Base-by-base conservation (phyloP, 139 green algal species). In the Gonium pectorale region DNA sequence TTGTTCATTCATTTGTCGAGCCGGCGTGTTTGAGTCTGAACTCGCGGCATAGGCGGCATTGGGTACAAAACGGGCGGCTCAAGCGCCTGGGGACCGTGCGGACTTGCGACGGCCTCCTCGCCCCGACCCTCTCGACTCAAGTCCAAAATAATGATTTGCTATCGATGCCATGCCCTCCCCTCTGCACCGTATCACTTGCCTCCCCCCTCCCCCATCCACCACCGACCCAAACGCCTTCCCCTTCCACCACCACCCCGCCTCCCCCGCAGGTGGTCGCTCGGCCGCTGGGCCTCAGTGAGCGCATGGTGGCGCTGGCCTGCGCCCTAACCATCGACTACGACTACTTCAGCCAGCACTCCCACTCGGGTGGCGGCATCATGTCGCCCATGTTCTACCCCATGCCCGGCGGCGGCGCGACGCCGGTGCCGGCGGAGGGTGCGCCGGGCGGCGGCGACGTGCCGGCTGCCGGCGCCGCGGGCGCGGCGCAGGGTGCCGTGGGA, bases 221-320 rank as follows among this genome's bases (percentile, higher is more conserved):
- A 8, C n/a, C n/a, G n/a, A n/a, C n/a, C n/a, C n/a, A n/a, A n/a
- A n/a, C 67, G 13, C 37, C 9, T 19, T 31, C n/a, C 69, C 35
- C 44, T 2, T 40, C 49, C 19, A 5, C 24, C 49, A 17, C 51
- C 11, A 7, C 5, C 31, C 43, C 27, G 2, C 15, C 67, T 17
- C 35, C 26, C 44, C 6, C 38, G 22, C 88, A 95, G 93, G 89
- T 89, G 15, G 92, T 95, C 21, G 63, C 75, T 2, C 80, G 89
- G 6, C 86, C 89, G 8, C 52, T 96, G 62, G 70, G 68, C 1
- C 87, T 98, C 33, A 67, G 77, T 26, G 93, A 98, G 89, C 91
- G 95, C 33, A 95, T 96, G 91, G 81, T 95, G 7, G 94, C 92
- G 27, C 90, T 98, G 51, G 95, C 95, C 3, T 91, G 90, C 3